A percentile compares a stretch with the other conserved stretches of the same genome.
Conservation (phyloP, 2,329 filamentous ascomycete genomes). For the Pleomassaria siparia region DNA sequence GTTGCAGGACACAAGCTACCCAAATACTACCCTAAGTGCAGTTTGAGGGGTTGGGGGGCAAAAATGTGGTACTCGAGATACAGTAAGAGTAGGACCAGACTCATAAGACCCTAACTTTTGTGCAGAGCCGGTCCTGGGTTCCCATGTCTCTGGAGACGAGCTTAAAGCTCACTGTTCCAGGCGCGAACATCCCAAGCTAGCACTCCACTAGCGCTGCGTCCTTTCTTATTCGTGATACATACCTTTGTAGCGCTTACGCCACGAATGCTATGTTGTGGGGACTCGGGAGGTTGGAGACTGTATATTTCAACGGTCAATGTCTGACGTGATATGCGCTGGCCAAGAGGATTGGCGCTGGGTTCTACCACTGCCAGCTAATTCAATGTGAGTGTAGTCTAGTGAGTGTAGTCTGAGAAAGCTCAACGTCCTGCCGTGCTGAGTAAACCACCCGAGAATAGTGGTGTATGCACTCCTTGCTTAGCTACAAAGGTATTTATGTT, state of each 20-base stretch:
- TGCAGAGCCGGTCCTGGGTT: neutral
- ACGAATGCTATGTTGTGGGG: neutral
- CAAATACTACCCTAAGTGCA: neutral
- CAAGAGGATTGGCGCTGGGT: conserved; percentile 2
- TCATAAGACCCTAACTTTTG: neutral
- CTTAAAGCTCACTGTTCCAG: neutral
- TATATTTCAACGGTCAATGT: neutral
- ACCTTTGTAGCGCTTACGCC: too few species aligned
- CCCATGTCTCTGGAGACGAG: neutral
- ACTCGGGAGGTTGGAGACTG: neutral
- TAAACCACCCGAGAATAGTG: too few species aligned
- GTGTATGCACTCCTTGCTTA: too few species aligned
- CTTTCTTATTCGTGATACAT: neutral
- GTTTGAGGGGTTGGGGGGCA: neutral
- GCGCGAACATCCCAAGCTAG: neutral
- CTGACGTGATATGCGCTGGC: neutral
- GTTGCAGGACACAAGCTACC: neutral
- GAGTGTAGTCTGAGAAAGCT: too few species aligned
- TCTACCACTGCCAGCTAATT: neutral
- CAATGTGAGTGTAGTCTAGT: too few species aligned
- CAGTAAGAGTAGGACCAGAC: neutral
- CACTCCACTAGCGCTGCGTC: neutral
- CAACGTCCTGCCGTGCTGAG: too few species aligned
- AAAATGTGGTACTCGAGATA: neutral
- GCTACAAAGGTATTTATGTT: too few species aligned